Percentiles rank a stretch among this genome's conserved stretches.
phyloP scores from a whole-genome alignment of 768 basidiomycete genomes.

The Clavaria fumosa region DNA sequence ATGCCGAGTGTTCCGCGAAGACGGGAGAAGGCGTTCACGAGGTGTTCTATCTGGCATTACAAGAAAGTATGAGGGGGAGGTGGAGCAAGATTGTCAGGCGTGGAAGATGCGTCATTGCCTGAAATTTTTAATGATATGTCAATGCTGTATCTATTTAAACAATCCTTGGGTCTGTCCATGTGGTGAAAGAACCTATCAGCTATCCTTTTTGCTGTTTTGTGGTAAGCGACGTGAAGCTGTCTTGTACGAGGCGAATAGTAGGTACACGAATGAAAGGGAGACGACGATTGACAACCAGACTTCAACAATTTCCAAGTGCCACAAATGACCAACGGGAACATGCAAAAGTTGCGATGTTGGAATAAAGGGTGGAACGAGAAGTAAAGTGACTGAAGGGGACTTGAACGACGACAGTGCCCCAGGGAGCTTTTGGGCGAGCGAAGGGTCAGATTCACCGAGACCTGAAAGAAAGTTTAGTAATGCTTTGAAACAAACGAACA shows the following conservation, averaged over 20 bases:
- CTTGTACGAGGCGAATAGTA: background rate
- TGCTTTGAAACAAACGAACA: background rate
- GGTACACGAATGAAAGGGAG: background rate
- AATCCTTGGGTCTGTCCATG: background rate
- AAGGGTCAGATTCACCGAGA: background rate
- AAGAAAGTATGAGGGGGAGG: constrained; percentile 72
- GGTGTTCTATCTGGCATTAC: constrained; percentile 90
- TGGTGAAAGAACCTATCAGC: background rate
- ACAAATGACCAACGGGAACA: too few relatives aligned
- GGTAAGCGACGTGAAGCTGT: background rate
- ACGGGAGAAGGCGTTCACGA: constrained; percentile 94
- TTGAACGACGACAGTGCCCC: background rate
- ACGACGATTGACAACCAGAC: background rate
- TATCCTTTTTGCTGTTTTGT: background rate
- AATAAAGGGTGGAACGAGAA: background rate
- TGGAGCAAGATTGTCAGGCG: constrained; percentile 61
- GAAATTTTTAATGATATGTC: constrained; percentile 1
- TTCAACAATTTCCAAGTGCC: background rate
- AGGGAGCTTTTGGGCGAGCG: background rate
- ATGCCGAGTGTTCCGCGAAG: constrained; percentile 95
- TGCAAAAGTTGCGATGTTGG: background rate
- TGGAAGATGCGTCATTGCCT: constrained; percentile 56
- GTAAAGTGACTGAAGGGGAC: background rate
- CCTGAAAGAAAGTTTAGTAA: background rate
- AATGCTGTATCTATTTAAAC: background rate